phyloP scores from a whole-genome alignment of 2,329 filamentous ascomycete genomes.

The Pseudocercospora fijiensis region DNA sequence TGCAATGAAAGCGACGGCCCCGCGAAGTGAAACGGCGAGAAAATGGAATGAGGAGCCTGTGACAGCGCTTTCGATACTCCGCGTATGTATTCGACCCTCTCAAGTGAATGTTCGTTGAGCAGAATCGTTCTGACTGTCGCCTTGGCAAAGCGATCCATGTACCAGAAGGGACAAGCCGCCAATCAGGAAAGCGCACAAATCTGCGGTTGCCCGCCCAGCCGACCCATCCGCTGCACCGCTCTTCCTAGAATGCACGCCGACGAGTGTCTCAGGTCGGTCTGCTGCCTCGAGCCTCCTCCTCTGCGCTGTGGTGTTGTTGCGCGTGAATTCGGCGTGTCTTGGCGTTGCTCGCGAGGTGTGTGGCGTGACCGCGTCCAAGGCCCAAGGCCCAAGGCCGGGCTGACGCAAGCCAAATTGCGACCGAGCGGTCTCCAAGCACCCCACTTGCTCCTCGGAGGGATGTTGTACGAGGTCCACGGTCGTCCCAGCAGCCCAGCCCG shows the following conservation, averaged over 20 bases:
- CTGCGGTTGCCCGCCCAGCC: conserved; percentile 16
- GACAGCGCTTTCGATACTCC: conserved; percentile 29
- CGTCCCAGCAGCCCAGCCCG: not conserved
- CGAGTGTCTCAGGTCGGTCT: not conserved
- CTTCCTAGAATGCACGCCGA: conserved; percentile 6
- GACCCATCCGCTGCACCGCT: conserved; percentile 10
- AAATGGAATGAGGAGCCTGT: conserved; percentile 31
- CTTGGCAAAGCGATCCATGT: conserved; percentile 17
- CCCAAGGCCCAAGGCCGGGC: conserved; percentile 19
- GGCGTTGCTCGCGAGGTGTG: conserved; percentile 11
- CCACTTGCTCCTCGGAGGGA: conserved; percentile 12
- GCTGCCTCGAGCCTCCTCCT: conserved; percentile 8
- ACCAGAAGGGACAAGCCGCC: conserved; percentile 13
- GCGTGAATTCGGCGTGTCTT: conserved; percentile 10
- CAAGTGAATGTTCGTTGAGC: conserved; percentile 16
- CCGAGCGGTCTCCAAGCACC: conserved; percentile 17
- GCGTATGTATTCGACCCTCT: conserved; percentile 27
- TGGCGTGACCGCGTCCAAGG: conserved; percentile 21
- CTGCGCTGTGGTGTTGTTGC: conserved; percentile 10
- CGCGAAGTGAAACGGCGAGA: conserved; percentile 3
- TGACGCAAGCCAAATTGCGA: conserved; percentile 23
- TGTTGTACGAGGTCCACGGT: conserved; percentile 5
- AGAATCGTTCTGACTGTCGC: conserved; percentile 10
- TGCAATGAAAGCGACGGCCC: conserved; percentile 13
- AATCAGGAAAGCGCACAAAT: conserved; percentile 18